Evolutionary conservation across 208 protist genomes (phyloP), one percentile per base, ranked within the genome.

Genomic region (Wallacemonas sp.): DNA sequence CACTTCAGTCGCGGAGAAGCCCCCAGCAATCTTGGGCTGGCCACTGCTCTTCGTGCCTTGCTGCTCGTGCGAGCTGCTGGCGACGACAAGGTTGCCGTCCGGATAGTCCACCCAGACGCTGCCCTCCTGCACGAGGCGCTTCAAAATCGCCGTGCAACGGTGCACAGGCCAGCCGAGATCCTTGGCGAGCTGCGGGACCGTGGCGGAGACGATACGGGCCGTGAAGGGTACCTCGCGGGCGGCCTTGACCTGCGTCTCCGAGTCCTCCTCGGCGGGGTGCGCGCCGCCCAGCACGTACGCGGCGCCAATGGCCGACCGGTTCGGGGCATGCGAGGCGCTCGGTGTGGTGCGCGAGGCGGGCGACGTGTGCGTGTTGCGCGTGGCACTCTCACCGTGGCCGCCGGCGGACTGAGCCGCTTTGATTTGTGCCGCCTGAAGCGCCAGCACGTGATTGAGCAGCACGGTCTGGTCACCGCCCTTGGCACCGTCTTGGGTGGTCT

Each of bases 41-140:
- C 16, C 31, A 33, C 28, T 25, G 16, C 7, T 64, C 3, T n/a
- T 49, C 25, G 7, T 57, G 23, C 50, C 12, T 12, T 42, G 57
- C 42, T 50, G 5, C 16, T 64, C 42, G 23, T 44, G 31, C 14
- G 29, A 42, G 32, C 31, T 59, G n/a, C n/a, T 42, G 18, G 45
- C 64, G 25, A 18, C 12, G n/a, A 57, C 50, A 32, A 44, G 49
- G 50, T 48, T 50, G 10, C 28, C 45, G 14, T 69, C 42, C 25
- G 67, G 65, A 26, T 82, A 68, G 18, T 92, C 86, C 16, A 96
- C 74, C 88, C 91, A 96, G 28, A 91, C 85, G 14, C 86, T 81
- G 18, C 91, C 91, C 16, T 85, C 79, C 55, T 93, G 87, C 62
- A 96, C 78, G 71, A 92, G 78, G 10, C 83, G 72, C 72, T 81